Evolutionary conservation across 2,329 filamentous ascomycete species (phyloP), one percentile per base, ranked within the genome.

Genomic region (Clonostachys sp.): DNA sequence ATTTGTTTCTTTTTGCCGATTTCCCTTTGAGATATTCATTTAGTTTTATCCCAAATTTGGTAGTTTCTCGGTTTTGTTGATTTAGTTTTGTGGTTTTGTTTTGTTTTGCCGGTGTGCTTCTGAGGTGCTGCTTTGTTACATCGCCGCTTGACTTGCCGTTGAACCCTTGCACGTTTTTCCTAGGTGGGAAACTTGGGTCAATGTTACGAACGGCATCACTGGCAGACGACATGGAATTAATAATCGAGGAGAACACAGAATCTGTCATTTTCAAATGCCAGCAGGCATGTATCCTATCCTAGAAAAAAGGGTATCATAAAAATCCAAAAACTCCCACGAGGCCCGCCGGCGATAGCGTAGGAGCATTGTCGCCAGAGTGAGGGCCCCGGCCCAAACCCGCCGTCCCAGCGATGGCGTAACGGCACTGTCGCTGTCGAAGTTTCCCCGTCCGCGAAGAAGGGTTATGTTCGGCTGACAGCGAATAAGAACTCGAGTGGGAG

Each of bases 401-500:
- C 72, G 72, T 75, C 73, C 70, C 72, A 72, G 71, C 71, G 67
- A 77, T 77, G 73, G 74, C 74, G 73, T 75, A 76, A 62, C 52
- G 73, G 73, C 73, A 76, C 73, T 77, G 61, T 77, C 72, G 70
- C 72, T 69, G 73, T 72, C 73, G 73, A 77, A 68, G 59, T 55
- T 49, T 49, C 54, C 50, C 41, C 45, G 56, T 58, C 66, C 24
- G 24, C 6, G 24, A 30, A 30, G 24, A 30, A 30, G 24, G 24
- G 24, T 30, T 30, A 30, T 30, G 24, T 30, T 70, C 68, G 68
- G 64, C 59, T 59, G 67, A 71, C 65, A 64, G 65, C 67, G 66
- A 60, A 65, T 67, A 60, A 62, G 69, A 70, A 71, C 67, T 65
- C 65, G 57, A 55, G 68, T 70, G 68, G 68, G 48, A 66, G 68